These are phyloP conservation scores for Malus sylvestris DNA, from an alignment of 306 rosid species.

Conservation along the genomic window DNA sequence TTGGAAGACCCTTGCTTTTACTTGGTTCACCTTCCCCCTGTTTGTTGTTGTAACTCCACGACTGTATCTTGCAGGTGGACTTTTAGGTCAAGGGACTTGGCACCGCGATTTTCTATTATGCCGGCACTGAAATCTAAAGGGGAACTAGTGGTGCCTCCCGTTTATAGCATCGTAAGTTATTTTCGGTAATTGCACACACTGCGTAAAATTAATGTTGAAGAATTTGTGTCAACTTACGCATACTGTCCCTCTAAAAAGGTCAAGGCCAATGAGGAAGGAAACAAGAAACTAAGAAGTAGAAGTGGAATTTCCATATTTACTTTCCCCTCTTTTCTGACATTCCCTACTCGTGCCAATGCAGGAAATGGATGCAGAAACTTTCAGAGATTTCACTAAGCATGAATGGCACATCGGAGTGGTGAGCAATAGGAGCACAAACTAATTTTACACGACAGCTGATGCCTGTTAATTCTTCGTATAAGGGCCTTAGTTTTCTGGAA, in stretches of 20 bases:
- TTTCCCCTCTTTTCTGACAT: conserved; percentile 3
- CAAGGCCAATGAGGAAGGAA: not conserved
- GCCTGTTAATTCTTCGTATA: not conserved
- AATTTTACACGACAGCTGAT: not conserved
- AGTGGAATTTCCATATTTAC: not conserved
- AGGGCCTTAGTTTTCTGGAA: not conserved
- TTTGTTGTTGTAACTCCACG: not conserved
- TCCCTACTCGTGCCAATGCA: conserved; percentile 27
- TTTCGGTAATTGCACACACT: not conserved
- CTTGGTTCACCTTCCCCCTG: not conserved
- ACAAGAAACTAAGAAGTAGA: not conserved
- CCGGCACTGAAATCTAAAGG: conserved; percentile 60
- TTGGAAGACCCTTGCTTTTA: not conserved
- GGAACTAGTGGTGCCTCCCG: conserved; percentile 58
- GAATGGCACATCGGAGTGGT: conserved; percentile 97
- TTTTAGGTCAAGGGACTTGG: conserved; percentile 80
- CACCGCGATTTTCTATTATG: conserved; percentile 81
- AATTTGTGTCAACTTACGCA: not conserved
- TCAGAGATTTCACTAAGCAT: conserved; percentile 59
- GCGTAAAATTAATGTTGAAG: not conserved
- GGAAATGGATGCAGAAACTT: conserved; percentile 91
- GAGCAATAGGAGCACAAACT: conserved; percentile 18
- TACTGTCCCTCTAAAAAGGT: not conserved
- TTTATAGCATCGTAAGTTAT: conserved; percentile 69
- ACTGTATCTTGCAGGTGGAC: conserved; percentile 63